These are phyloP conservation scores for Candida railenensis DNA, from an alignment of 805 yeast genomes.

Conservation along the genomic window DNA sequence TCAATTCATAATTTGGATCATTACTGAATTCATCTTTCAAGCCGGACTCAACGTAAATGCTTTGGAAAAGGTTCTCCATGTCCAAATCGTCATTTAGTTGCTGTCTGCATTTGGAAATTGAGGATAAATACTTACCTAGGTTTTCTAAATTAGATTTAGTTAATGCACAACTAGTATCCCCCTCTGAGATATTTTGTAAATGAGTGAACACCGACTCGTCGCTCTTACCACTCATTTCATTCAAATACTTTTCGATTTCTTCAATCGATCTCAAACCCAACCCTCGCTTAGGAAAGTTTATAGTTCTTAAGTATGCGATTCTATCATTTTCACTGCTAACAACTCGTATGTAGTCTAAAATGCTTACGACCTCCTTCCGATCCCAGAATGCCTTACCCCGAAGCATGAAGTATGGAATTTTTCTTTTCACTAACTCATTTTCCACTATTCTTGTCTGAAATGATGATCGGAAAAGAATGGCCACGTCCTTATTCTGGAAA, in stretches of 20 bases:
- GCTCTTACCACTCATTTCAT: not conserved
- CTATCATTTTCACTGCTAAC: conserved; percentile 58
- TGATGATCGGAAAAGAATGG: conserved; percentile 68
- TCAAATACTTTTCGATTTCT: conserved; percentile 19
- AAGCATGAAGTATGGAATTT: conserved; percentile 65
- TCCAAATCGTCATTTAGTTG: conserved; percentile 2
- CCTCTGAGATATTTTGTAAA: conserved; percentile 10
- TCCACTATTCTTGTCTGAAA: conserved; percentile 64
- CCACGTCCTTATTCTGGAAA: conserved; percentile 58
- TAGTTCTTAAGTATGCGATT: conserved; percentile 55
- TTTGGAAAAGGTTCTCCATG: conserved; percentile 17
- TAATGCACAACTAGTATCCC: conserved; percentile 8
- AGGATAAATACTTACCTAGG: conserved; percentile 24
- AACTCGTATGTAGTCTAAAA: conserved; percentile 65
- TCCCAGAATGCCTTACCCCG: conserved; percentile 84
- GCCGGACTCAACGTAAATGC: conserved; percentile 27
- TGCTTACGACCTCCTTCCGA: conserved; percentile 59
- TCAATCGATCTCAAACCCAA: conserved; percentile 58
- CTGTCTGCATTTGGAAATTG: conserved; percentile 21
- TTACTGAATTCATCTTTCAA: conserved; percentile 24
- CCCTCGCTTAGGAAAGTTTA: conserved; percentile 65
- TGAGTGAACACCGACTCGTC: conserved; percentile 8
- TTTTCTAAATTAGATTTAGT: conserved; percentile 11
- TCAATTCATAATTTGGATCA: conserved; percentile 29
- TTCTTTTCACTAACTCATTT: conserved; percentile 50